phyloP scores from a whole-genome alignment of 176 grass and related monocot genomes.

The Areca catechu region DNA sequence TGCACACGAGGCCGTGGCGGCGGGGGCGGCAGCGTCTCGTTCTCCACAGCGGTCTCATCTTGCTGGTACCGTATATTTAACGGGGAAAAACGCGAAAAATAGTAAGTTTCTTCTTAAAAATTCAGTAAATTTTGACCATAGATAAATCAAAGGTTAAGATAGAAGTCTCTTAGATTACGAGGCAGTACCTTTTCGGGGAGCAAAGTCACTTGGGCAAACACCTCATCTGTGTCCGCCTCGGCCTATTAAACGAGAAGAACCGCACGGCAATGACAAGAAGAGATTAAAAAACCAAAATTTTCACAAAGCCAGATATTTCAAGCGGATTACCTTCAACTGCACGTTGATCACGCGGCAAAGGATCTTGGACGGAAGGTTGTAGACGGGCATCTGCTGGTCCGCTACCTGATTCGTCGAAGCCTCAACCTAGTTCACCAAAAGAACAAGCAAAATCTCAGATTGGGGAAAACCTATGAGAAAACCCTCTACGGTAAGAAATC shows the following conservation, averaged over 20 bases:
- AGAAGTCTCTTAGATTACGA: neutral
- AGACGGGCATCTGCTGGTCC: constrained; percentile 60
- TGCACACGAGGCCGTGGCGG: constrained; percentile 45
- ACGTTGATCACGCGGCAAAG: constrained; percentile 72
- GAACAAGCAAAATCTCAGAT: neutral
- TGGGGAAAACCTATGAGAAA: neutral
- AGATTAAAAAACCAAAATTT: too few species aligned
- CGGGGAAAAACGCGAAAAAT: constrained; percentile 3
- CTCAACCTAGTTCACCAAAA: constrained; percentile 46
- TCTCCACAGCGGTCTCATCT: constrained; percentile 43
- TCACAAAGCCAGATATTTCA: neutral
- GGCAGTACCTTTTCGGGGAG: constrained; percentile 49
- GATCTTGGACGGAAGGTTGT: constrained; percentile 83
- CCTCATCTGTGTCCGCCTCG: constrained; percentile 79
- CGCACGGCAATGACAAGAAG: too few species aligned
- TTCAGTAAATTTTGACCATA: constrained; percentile 3
- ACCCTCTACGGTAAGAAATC: too few species aligned
- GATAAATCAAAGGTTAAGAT: constrained; percentile 1
- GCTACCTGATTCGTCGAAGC: constrained; percentile 79
- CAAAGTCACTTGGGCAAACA: constrained; percentile 87
- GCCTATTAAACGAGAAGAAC: constrained; percentile 38
- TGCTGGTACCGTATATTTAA: constrained; percentile 18
- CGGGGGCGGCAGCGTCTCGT: constrained; percentile 24
- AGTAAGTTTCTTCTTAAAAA: neutral
- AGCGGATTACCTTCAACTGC: constrained; percentile 52